phyloP scores from a whole-genome alignment of 2,329 filamentous ascomycete species.

The Neonectria faginata region DNA sequence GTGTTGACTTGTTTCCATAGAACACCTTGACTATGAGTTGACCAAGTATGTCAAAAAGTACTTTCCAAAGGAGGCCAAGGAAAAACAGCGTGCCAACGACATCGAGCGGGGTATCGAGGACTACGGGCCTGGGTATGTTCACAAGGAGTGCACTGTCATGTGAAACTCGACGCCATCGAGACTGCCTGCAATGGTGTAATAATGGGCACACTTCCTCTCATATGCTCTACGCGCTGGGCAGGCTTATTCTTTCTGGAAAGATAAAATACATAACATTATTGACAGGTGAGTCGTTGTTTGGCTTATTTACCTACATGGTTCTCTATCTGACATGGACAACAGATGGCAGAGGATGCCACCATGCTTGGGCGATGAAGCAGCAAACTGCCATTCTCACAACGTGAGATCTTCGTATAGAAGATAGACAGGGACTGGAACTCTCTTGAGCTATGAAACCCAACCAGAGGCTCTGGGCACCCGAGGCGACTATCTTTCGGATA shows the following conservation, averaged over 20 bases:
- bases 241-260: neutral
- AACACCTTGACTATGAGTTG: constrained; percentile 76
- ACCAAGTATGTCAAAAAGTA: constrained; percentile 78
- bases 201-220: neutral
- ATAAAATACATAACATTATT: neutral
- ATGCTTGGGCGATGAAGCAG: neutral
- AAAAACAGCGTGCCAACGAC: constrained; percentile 79
- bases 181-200: neutral
- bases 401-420: neutral
- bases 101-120: constrained; percentile 78
- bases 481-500: neutral
- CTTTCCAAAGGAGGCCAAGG: constrained; percentile 77
- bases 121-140: constrained; percentile 74
- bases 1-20: constrained; percentile 50
- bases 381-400: neutral
- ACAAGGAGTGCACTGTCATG: constrained; percentile 71
- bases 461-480: neutral
- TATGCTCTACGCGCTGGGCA: neutral
- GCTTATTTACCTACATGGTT: neutral
- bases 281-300: constrained; percentile 21
- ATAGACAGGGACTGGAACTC: constrained; percentile 8
- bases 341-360: constrained; percentile 4
- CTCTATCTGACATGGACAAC: constrained; percentile 18
- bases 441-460: neutral
- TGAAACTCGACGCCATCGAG: constrained; percentile 45